Conservation (phyloP, 768 basidiomycete species). For the Tulasnella calospora region DNA sequence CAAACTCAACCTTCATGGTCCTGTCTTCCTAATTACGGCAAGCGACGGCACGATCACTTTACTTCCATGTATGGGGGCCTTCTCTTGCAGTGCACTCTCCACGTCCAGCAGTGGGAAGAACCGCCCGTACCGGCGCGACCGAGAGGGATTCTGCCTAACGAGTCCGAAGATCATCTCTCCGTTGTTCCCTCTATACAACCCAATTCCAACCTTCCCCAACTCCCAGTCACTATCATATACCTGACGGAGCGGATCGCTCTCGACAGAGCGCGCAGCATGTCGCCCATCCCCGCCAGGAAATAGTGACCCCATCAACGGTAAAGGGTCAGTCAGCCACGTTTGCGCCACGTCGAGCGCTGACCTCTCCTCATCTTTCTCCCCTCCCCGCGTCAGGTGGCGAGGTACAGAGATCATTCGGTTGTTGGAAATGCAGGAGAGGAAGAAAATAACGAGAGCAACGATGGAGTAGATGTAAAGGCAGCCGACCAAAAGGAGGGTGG, state of each 20-base stretch:
- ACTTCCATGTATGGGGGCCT: neutral
- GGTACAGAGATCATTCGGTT: neutral
- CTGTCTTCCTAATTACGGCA: neutral
- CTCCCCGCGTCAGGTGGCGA: neutral
- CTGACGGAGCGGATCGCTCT: neutral
- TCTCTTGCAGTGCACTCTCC: neutral
- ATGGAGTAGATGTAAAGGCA: neutral
- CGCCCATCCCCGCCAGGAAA: neutral
- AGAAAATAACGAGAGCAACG: neutral
- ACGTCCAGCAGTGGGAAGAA: neutral
- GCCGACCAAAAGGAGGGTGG: neutral
- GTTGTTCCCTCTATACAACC: neutral
- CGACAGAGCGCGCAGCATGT: neutral
- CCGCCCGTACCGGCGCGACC: neutral
- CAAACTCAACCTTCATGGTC: no score
- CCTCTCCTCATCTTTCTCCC: neutral
- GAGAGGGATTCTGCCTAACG: neutral
- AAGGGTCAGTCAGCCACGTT: neutral
- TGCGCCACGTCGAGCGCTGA: neutral
- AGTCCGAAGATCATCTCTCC: neutral
- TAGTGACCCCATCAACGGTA: neutral
- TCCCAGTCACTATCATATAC: neutral
- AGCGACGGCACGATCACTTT: neutral
- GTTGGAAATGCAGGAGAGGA: neutral
- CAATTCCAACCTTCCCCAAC: neutral